Base-by-base conservation (phyloP, 306 rosid species). In the Lathyrus oleraceus region DNA sequence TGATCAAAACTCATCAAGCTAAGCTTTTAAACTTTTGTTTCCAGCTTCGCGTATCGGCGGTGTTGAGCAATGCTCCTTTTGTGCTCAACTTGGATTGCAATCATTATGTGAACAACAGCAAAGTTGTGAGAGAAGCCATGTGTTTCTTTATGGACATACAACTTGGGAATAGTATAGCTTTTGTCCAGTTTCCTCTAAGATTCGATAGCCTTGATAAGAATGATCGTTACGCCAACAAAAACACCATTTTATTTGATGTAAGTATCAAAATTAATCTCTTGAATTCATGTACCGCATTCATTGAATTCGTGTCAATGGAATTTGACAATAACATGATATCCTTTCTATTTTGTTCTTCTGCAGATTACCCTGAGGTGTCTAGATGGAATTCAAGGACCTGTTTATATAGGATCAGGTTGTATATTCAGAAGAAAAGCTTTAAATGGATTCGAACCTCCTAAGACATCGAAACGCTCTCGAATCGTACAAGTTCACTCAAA, bases 361-460 rank as follows among this genome's bases (percentile, higher is more conserved):
- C 86, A 93, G 98, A 88, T 93, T 71, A 87, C 85, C 87, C 77
- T 90, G 89, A 80, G 91, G 75, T 95, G 98, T 69, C 86, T 87
- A n/a, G 98, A 93, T 79, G 98, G 98, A 82, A 65, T 93, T 81
- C 98, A 93, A 76, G 98, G 98, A 25, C 98, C 98, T 28, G 82
- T 66, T 64, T 93, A 88, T 84, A 86, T 88, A 35, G 98, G 98
- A 21, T 86, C 98, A 65, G 98, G 87, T 54, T 93, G 97, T 63
- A 89, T 90, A 70, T 93, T 93, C 83, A 84, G 89, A 76, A 85
- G 98, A 76, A 92, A 90, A 70, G 96, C 97, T 61, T 85, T 93
- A 73, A 81, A 88, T 60, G 97, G 97, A 36, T 72, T 85, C 72
- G 84, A 87, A 66, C 88, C 96, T 75, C 96, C 98, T 14, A 90